These are phyloP conservation scores for Lepidium sativum DNA, from an alignment of 345 rosid species.

Conservation along the genomic window DNA sequence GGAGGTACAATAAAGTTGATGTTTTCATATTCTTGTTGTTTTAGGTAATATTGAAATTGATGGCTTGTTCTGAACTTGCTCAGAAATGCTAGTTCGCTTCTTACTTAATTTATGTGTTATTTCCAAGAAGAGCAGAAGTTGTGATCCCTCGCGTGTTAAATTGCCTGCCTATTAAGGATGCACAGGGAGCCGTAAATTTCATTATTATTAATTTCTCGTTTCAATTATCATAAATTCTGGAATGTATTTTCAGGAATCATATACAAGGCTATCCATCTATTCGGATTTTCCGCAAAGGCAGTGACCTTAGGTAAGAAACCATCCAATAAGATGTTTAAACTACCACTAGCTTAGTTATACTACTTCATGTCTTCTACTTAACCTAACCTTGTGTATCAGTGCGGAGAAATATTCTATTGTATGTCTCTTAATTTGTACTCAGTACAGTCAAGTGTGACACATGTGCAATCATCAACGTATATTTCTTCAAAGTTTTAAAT, in stretches of 20 bases:
- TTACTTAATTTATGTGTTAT: background rate
- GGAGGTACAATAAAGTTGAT: conserved; percentile 44
- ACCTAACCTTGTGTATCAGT: background rate
- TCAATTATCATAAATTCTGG: background rate
- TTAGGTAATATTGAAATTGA: background rate
- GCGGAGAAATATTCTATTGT: background rate
- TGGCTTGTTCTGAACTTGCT: conserved; percentile 5
- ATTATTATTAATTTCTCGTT: background rate
- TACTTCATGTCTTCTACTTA: background rate
- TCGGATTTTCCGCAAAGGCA: conserved; percentile 96
- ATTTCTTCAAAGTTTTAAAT: background rate
- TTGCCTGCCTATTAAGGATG: background rate
- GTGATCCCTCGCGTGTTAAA: background rate
- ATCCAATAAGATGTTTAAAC: conserved; percentile 5
- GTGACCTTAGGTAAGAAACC: conserved; percentile 60
- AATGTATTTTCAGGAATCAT: conserved; percentile 55
- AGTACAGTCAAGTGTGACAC: conserved; percentile 14
- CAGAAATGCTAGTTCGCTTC: background rate
- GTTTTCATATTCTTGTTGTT: conserved; percentile 2
- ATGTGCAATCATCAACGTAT: background rate
- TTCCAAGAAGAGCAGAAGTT: background rate
- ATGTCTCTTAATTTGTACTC: conserved; percentile 1
- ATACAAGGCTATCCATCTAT: conserved; percentile 97
- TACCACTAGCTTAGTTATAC: background rate
- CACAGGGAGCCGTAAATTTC: background rate